Evolutionary conservation across 1,284 basidiomycete genomes (phyloP).

Genomic region (Sparassis latifolia): DNA sequence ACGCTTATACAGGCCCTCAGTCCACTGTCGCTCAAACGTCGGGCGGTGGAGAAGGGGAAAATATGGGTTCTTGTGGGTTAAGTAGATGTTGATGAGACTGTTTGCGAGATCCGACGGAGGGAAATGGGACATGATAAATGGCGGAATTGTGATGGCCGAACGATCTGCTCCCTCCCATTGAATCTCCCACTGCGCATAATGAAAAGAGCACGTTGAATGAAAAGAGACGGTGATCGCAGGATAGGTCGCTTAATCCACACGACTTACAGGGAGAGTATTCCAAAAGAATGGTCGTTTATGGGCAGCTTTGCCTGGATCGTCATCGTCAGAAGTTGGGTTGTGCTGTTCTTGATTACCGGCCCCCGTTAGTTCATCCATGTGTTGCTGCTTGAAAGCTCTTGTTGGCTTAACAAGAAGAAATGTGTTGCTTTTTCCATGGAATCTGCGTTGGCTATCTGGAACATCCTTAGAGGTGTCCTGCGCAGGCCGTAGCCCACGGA

Average conservation of each 20-base stretch:
- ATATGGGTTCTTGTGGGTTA: constrained; percentile 34
- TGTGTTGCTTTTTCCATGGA: constrained; percentile 59
- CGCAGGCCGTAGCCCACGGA: constrained; percentile 31
- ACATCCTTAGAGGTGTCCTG: background rate
- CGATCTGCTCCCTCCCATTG: constrained; percentile 41
- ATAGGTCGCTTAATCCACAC: background rate
- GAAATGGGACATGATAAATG: constrained; percentile 40
- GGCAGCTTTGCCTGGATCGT: constrained; percentile 3
- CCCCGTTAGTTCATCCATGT: constrained; percentile 30
- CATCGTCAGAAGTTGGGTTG: constrained; percentile 10
- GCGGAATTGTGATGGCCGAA: constrained; percentile 24
- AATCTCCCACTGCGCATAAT: constrained; percentile 51
- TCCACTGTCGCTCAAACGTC: constrained; percentile 40
- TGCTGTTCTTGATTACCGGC: constrained; percentile 6
- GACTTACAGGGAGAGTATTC: constrained; percentile 15
- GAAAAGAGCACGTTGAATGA: background rate
- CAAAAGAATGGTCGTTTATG: constrained; percentile 16
- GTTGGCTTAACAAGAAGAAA: constrained; percentile 47
- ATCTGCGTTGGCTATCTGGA: constrained; percentile 37
- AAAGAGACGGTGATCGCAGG: no score
- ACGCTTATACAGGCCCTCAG: constrained; percentile 32
- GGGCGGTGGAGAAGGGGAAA: constrained; percentile 44
- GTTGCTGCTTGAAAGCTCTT: constrained; percentile 45
- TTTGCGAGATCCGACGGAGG: constrained; percentile 46
- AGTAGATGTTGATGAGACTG: constrained; percentile 43